phyloP scores from a whole-genome alignment of 176 grass and related monocot species.

The Aegilops bicornis region DNA sequence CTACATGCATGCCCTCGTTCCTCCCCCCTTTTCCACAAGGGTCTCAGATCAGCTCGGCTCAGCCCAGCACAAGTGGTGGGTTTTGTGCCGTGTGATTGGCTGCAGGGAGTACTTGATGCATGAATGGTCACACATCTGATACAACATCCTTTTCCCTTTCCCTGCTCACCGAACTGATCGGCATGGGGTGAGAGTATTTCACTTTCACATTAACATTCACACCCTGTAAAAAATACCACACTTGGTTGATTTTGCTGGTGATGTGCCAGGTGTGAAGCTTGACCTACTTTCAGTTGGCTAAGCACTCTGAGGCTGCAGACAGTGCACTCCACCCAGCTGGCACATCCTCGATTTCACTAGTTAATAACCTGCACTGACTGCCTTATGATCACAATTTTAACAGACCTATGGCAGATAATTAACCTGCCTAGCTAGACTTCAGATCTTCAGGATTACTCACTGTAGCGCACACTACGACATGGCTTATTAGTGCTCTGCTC shows the following conservation, averaged over 20 bases:
- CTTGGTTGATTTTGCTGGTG: background rate
- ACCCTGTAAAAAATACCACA: background rate
- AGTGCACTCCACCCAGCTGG: constrained; percentile 15
- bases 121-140: background rate
- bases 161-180: background rate
- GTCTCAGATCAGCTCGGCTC: background rate
- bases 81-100: constrained; percentile 18
- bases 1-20: background rate
- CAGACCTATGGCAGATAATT: background rate
- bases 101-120: constrained; percentile 5
- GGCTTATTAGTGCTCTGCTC: background rate
- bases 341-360: background rate
- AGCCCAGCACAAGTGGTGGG: background rate
- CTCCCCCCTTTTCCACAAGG: background rate
- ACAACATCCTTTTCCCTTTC: background rate
- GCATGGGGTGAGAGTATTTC: background rate
- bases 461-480: background rate
- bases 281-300: constrained; percentile 29
- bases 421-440: constrained; percentile 12
- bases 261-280: constrained; percentile 25
- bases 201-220: constrained; percentile 5
- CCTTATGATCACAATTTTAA: constrained; percentile 22
- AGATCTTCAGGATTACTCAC: background rate
- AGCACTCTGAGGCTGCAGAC: constrained; percentile 27
- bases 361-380: background rate